Conservation (phyloP, 1,284 basidiomycete species). For the Moesziomyces globuligerus region DNA sequence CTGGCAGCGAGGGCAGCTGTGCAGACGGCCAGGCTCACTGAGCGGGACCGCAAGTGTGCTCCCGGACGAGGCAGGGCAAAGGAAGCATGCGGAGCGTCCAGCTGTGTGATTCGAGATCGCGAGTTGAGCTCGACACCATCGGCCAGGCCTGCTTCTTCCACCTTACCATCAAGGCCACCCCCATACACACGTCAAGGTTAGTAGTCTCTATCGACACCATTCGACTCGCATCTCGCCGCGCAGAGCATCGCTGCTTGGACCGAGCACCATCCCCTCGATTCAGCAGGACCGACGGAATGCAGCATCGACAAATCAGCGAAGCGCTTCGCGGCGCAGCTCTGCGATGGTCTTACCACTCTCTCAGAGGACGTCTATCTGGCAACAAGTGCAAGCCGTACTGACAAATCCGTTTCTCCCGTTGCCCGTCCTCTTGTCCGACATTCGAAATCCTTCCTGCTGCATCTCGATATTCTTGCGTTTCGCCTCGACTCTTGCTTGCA, state of each 20-base stretch:
- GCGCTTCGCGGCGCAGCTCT: too few species aligned
- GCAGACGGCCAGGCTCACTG: too few species aligned
- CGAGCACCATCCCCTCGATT: too few species aligned
- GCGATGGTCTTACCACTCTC: background rate
- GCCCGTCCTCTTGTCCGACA: too few species aligned
- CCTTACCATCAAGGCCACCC: slow-evolving; percentile 51
- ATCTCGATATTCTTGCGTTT: background rate
- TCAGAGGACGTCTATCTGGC: background rate
- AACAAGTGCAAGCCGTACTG: slow-evolving; percentile 10
- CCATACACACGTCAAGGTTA: slow-evolving; percentile 55
- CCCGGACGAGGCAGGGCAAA: background rate
- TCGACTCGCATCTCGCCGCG: slow-evolving; percentile 2
- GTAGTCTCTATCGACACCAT: slow-evolving; percentile 12
- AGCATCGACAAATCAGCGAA: background rate
- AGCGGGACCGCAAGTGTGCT: too few species aligned
- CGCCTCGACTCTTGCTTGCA: background rate
- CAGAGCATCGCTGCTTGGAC: slow-evolving; percentile 2
- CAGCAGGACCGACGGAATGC: slow-evolving; percentile 2
- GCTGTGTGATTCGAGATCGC: slow-evolving; percentile 10
- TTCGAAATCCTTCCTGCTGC: too few species aligned
- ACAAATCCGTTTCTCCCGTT: slow-evolving; percentile 12
- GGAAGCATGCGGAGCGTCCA: slow-evolving; percentile 1
- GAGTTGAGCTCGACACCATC: slow-evolving; percentile 29
- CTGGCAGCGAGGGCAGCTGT: too few species aligned
- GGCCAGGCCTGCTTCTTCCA: slow-evolving; percentile 25